A percentile compares a stretch with the other conserved stretches of the same genome.
Evolutionary conservation across 2,329 filamentous ascomycete species (phyloP).

Genomic region (Paecilomyces formosus): DNA sequence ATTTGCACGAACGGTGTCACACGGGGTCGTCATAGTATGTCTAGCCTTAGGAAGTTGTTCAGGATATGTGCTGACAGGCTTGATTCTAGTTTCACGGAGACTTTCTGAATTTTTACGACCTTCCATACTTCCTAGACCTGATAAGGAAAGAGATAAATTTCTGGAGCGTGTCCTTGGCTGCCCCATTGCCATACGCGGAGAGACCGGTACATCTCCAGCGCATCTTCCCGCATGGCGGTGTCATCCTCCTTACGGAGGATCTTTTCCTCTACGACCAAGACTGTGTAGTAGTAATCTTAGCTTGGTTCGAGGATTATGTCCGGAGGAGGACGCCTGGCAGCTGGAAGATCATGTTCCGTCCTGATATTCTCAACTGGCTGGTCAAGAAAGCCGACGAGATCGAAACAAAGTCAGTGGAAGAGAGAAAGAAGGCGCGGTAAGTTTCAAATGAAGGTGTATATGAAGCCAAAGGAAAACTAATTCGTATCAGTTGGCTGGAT

Average conservation of each 20-base stretch:
- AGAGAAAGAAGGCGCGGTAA: constrained; percentile 11
- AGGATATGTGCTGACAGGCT: not conserved
- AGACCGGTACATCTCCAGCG: constrained; percentile 20
- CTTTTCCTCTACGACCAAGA: constrained; percentile 24
- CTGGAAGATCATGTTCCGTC: constrained; percentile 33
- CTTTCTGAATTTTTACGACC: constrained; percentile 20
- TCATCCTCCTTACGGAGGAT: constrained; percentile 35
- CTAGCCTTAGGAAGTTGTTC: not conserved
- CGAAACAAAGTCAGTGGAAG: constrained; percentile 10
- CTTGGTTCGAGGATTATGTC: constrained; percentile 24
- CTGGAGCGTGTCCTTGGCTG: constrained; percentile 26
- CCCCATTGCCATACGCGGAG: constrained; percentile 17
- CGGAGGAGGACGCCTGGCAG: constrained; percentile 17
- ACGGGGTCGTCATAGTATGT: constrained; percentile 28
- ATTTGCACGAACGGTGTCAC: constrained; percentile 19
- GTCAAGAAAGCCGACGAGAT: constrained; percentile 1
- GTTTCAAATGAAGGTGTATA: constrained; percentile 1
- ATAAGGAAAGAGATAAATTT: constrained; percentile 19
- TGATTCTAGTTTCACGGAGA: constrained; percentile 27
- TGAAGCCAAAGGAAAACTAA: not conserved
- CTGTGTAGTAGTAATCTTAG: constrained; percentile 23
- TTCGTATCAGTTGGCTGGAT: constrained; percentile 12
- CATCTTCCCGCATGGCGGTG: constrained; percentile 30
- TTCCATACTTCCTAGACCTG: constrained; percentile 19
- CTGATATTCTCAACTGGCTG: constrained; percentile 29